phyloP scores from a whole-genome alignment of 2,329 filamentous ascomycete genomes.

The Tympanopsis confertula region DNA sequence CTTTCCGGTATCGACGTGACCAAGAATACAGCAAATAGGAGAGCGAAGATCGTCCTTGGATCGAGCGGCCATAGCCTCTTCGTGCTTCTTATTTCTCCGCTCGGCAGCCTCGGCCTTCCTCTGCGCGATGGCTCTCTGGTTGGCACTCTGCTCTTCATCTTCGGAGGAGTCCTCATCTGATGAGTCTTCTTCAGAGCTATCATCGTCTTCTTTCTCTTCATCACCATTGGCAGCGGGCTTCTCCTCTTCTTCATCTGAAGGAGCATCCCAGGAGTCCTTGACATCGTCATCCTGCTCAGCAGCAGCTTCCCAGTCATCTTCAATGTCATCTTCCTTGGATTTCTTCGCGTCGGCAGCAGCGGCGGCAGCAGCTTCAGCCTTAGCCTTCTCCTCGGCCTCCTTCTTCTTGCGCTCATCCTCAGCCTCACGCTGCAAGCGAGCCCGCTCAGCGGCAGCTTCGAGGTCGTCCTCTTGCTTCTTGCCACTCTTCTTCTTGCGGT shows the following conservation, averaged over 20 bases:
- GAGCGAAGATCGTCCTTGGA: constrained; percentile 92
- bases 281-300: constrained; percentile 66
- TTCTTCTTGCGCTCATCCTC: not conserved
- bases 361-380: constrained; percentile 33
- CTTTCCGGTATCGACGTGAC: constrained; percentile 99
- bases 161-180: constrained; percentile 50
- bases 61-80: constrained; percentile 79
- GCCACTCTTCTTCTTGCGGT: constrained; percentile 37
- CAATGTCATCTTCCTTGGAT: constrained; percentile 40
- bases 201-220: constrained; percentile 7
- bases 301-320: constrained; percentile 81
- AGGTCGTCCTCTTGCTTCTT: constrained; percentile 1
- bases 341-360: constrained; percentile 40
- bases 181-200: constrained; percentile 29
- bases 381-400: constrained; percentile 30
- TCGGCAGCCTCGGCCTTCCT: constrained; percentile 83
- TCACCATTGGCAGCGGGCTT: constrained; percentile 13
- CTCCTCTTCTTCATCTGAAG: constrained; percentile 59
- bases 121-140: constrained; percentile 59
- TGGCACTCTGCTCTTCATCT: constrained; percentile 66
- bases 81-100: constrained; percentile 76
- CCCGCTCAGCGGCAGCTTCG: not conserved
- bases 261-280: constrained; percentile 93
- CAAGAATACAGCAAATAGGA: constrained; percentile 98
- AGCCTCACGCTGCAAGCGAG: not conserved